phyloP scores from a whole-genome alignment of 345 rosid genomes.

The Gossypium sturtianum region DNA sequence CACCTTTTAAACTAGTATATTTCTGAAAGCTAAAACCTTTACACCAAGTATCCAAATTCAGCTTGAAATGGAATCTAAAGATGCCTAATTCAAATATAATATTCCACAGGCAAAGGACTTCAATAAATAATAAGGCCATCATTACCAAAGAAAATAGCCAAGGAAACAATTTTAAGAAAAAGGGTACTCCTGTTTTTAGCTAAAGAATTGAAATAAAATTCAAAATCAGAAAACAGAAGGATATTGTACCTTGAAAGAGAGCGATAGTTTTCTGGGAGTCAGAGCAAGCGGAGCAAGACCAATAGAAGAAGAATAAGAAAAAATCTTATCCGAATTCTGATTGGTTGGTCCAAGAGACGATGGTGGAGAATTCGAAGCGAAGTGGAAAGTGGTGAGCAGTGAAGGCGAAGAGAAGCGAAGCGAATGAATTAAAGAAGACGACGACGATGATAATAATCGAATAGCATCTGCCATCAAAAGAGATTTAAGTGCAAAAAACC shows the following conservation, averaged over 20 bases:
- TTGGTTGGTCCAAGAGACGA: neutral
- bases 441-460: neutral
- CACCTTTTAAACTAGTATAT: neutral
- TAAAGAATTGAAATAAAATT: too few species aligned
- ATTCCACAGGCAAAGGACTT: neutral
- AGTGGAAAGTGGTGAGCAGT: neutral
- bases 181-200: neutral
- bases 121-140: neutral
- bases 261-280: neutral
- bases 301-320: neutral
- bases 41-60: neutral
- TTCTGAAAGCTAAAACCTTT: neutral
- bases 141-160: neutral
- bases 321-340: neutral
- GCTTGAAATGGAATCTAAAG: neutral
- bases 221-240: neutral
- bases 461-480: constrained; percentile 13
- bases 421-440: constrained; percentile 5
- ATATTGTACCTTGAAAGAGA: constrained; percentile 5
- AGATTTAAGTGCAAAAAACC: neutral
- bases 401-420: constrained; percentile 1
- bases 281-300: neutral
- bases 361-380: neutral
- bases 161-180: neutral
- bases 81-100: neutral